These are phyloP conservation scores for Aspergillus nomiae DNA, from an alignment of 2,329 filamentous ascomycete genomes.

Conservation along the genomic window DNA sequence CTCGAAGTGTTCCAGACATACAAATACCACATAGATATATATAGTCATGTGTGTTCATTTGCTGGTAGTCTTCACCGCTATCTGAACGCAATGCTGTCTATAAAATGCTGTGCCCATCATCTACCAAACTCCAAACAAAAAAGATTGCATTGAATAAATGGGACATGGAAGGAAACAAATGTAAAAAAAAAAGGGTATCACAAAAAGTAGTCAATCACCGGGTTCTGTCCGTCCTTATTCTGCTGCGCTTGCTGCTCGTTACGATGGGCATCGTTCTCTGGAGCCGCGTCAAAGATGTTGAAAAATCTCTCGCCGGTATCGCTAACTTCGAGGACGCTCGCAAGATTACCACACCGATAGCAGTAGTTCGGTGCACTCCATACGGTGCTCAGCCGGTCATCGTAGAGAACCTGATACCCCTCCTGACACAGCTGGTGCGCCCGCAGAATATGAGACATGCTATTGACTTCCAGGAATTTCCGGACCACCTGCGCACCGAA, in stretches of 20 bases:
- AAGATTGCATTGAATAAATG: conserved; percentile 12
- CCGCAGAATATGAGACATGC: conserved; percentile 94
- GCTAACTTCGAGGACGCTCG: conserved; percentile 93
- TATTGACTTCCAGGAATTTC: conserved; percentile 96
- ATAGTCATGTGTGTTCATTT: neutral
- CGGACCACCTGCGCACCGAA: conserved; percentile 97
- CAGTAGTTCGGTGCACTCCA: conserved; percentile 98
- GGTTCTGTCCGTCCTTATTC: conserved; percentile 69
- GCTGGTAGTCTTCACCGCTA: neutral
- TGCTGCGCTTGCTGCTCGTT: conserved; percentile 73
- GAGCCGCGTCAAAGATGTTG: conserved; percentile 96
- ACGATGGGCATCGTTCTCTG: conserved; percentile 86
- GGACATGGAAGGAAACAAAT: conserved; percentile 15
- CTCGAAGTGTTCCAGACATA: neutral
- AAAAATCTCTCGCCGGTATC: conserved; percentile 92
- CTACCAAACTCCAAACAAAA: conserved; percentile 33
- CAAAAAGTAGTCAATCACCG: conserved; percentile 71
- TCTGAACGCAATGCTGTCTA: conserved; percentile 23
- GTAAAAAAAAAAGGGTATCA: conserved; percentile 47
- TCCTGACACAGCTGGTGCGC: conserved; percentile 99
- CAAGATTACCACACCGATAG: conserved; percentile 95
- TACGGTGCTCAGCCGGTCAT: conserved; percentile 90
- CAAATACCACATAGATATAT: conserved; percentile 4
- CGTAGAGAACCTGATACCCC: conserved; percentile 94
- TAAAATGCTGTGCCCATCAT: conserved; percentile 26